Percentiles rank a stretch among this genome's conserved stretches.
Evolutionary conservation across 306 rosid genomes (phyloP).

Genomic region (Adenanthera pavonina): DNA sequence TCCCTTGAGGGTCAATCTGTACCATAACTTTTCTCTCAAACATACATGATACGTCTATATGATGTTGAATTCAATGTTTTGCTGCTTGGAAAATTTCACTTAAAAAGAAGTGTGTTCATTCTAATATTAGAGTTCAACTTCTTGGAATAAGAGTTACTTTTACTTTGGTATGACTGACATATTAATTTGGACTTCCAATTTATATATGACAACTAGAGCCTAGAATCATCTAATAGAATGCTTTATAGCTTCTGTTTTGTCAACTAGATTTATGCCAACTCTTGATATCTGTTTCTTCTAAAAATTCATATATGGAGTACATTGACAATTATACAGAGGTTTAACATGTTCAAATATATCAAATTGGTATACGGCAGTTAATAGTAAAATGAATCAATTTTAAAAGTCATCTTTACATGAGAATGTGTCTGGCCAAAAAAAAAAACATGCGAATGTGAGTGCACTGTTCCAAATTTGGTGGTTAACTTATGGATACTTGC

Average conservation of each 20-base stretch:
- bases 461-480: constrained; percentile 2
- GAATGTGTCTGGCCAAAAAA: no score
- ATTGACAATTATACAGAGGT: constrained; percentile 8
- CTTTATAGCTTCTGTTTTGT: constrained; percentile 26
- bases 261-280: constrained; percentile 15
- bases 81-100: neutral
- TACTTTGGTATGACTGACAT: constrained; percentile 1
- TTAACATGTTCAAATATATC: constrained; percentile 10
- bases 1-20: neutral
- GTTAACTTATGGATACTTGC: constrained; percentile 33
- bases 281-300: constrained; percentile 18
- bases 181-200: neutral
- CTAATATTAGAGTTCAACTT: constrained; percentile 7
- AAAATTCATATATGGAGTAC: constrained; percentile 20
- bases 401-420: constrained; percentile 9
- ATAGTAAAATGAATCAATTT: neutral
- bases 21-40: constrained; percentile 19
- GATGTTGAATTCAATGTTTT: constrained; percentile 21
- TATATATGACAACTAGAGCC: constrained; percentile 23
- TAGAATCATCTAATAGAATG: constrained; percentile 2
- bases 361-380: neutral
- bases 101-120: constrained; percentile 6
- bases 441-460: no score
- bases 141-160: neutral
- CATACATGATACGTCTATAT: constrained; percentile 6